Evolutionary conservation across 2,329 filamentous ascomycete genomes (phyloP).

Genomic region (Byssochlamys sp.): DNA sequence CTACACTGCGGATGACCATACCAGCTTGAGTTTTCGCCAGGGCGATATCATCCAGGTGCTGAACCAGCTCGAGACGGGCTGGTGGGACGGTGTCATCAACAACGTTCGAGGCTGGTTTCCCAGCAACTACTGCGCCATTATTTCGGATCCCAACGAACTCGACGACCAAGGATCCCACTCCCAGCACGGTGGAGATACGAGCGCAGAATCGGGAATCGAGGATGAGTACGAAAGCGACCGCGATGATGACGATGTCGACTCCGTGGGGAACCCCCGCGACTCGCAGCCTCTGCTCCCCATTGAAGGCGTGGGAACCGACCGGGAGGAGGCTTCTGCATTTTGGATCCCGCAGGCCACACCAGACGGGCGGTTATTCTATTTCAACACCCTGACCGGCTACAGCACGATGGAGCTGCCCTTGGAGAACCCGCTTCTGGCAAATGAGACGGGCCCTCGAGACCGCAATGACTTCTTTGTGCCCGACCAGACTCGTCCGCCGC

Average conservation of each 20-base stretch:
- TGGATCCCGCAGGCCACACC: constrained; percentile 97
- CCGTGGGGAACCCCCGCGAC: constrained; percentile 57
- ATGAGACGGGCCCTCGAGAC: constrained; percentile 77
- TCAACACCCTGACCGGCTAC: constrained; percentile 93
- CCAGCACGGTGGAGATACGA: constrained; percentile 44
- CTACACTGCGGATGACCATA: constrained; percentile 94
- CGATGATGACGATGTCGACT: constrained; percentile 60
- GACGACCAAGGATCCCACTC: constrained; percentile 51
- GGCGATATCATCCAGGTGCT: constrained; percentile 98
- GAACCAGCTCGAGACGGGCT: constrained; percentile 92
- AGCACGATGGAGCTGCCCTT: constrained; percentile 90
- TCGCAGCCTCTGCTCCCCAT: constrained; percentile 54
- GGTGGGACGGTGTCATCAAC: constrained; percentile 99
- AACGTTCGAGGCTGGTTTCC: constrained; percentile 97
- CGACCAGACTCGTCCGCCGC: constrained; percentile 77
- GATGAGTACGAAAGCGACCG: constrained; percentile 55
- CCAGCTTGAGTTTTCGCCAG: constrained; percentile 90
- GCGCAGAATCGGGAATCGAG: constrained; percentile 44
- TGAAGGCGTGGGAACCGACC: constrained; percentile 58
- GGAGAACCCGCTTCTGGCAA: constrained; percentile 71
- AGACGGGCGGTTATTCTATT: constrained; percentile 89
- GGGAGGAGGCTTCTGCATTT: constrained; percentile 78
- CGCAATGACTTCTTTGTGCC: constrained; percentile 80
- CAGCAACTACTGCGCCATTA: constrained; percentile 92
- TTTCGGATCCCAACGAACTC: constrained; percentile 65